Conservation (phyloP, 75 land plant species). For the Pinus tabuliformis region DNA sequence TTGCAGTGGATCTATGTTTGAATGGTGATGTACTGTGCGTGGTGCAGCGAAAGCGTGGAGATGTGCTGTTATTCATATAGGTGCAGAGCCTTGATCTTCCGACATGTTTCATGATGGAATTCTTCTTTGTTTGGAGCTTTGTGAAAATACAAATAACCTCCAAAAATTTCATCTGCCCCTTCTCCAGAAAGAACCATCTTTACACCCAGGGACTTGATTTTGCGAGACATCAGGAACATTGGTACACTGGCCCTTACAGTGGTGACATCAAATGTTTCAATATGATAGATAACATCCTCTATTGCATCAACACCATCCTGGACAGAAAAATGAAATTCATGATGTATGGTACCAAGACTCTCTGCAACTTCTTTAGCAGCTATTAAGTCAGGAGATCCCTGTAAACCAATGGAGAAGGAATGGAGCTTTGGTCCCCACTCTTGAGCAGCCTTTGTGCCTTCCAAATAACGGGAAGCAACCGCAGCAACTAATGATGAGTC, state of each 20-base stretch:
- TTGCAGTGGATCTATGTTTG: too few species aligned
- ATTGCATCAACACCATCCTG: constrained; percentile 98
- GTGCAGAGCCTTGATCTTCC: too few species aligned
- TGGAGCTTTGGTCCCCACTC: constrained; percentile 92
- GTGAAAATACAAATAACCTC: constrained; percentile 97
- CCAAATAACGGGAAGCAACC: constrained; percentile 46
- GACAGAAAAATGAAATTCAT: constrained; percentile 92
- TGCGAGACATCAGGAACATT: constrained; percentile 98
- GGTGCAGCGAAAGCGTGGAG: too few species aligned
- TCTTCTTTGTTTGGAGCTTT: constrained; percentile 99
- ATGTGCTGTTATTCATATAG: too few species aligned
- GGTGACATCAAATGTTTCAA: constrained; percentile 97
- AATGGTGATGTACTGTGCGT: too few species aligned
- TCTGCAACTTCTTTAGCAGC: constrained; percentile 95
- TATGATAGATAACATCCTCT: constrained; percentile 94
- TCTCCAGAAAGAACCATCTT: constrained; percentile 99
- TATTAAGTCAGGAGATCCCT: constrained; percentile 98
- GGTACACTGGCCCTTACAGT: constrained; percentile 98
- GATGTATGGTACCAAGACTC: constrained; percentile 84
- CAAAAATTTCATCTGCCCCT: constrained; percentile 97
- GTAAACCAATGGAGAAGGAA: constrained; percentile 89
- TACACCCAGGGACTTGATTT: constrained; percentile 94
- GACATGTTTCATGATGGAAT: constrained; percentile 84
- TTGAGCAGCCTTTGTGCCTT: constrained; percentile 62
- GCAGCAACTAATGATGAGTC: constrained; percentile 69